Conservation (phyloP, 805 yeast genomes). For the Monosporozyma aerobia region DNA sequence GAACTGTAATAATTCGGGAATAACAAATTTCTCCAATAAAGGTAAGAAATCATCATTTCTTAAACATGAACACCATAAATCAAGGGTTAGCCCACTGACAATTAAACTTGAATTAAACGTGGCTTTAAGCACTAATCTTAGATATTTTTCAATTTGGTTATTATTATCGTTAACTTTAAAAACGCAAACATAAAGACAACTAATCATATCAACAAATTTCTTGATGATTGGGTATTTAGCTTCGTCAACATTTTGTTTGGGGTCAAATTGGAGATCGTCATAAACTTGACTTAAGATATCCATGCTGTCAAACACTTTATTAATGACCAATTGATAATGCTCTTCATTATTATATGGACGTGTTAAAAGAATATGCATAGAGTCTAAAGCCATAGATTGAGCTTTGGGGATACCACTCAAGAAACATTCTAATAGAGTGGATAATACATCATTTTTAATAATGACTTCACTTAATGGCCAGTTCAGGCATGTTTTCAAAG, state of each 20-base stretch:
- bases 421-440: slow-evolving; percentile 52
- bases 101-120: slow-evolving; percentile 78
- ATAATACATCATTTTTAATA: slow-evolving; percentile 54
- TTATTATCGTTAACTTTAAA: slow-evolving; percentile 43
- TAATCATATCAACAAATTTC: slow-evolving; percentile 84
- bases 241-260: slow-evolving; percentile 65
- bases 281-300: slow-evolving; percentile 57
- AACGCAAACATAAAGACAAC: slow-evolving; percentile 38
- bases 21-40: slow-evolving; percentile 37
- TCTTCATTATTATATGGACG: slow-evolving; percentile 55
- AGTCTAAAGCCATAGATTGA: slow-evolving; percentile 79
- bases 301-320: slow-evolving; percentile 77
- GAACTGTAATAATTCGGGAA: slow-evolving; percentile 59
- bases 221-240: slow-evolving; percentile 71
- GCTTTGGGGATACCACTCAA: slow-evolving; percentile 53
- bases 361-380: slow-evolving; percentile 80
- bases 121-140: slow-evolving; percentile 67
- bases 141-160: slow-evolving; percentile 55
- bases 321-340: slow-evolving; percentile 73
- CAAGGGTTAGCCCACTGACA: slow-evolving; percentile 83
- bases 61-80: slow-evolving; percentile 87
- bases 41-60: slow-evolving; percentile 65
- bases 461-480: slow-evolving; percentile 83
- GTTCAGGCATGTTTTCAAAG: slow-evolving; percentile 80
- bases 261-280: slow-evolving; percentile 41